Conservation (phyloP, 768 basidiomycete species). For the Tricholoma hemisulphureum region DNA sequence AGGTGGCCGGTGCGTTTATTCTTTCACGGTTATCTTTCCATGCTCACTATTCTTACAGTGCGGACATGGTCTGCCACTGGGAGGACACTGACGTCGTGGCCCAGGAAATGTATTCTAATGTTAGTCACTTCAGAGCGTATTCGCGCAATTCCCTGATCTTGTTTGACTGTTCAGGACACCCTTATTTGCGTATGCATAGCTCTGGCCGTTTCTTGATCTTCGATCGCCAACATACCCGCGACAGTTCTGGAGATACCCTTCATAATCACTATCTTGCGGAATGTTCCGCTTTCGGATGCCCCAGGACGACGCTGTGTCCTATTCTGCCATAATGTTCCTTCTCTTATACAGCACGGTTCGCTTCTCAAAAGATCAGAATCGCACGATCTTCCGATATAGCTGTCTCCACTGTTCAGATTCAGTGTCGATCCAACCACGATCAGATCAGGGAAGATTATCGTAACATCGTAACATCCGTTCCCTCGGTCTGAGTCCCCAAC, state of each 20-base stretch:
- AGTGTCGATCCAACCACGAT: slow-evolving; percentile 8
- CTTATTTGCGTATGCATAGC: slow-evolving; percentile 53
- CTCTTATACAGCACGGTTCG: slow-evolving; percentile 30
- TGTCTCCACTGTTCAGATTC: slow-evolving; percentile 5
- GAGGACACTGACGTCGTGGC: slow-evolving; percentile 79
- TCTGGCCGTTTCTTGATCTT: slow-evolving; percentile 41
- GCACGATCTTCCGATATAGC: slow-evolving; percentile 18
- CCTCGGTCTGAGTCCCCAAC: too few relatives aligned
- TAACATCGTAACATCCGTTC: background rate
- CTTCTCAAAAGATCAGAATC: slow-evolving; percentile 36
- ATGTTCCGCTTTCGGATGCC: slow-evolving; percentile 16
- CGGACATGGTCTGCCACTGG: slow-evolving; percentile 84
- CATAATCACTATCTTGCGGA: slow-evolving; percentile 17
- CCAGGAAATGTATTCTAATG: slow-evolving; percentile 78
- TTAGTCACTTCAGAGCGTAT: slow-evolving; percentile 38
- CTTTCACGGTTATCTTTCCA: slow-evolving; percentile 6
- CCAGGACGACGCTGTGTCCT: background rate
- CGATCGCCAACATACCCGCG: slow-evolving; percentile 15
- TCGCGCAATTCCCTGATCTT: slow-evolving; percentile 8
- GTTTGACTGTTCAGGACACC: slow-evolving; percentile 53
- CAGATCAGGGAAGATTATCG: slow-evolving; percentile 10
- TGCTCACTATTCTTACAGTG: slow-evolving; percentile 41
- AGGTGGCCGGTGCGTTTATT: slow-evolving; percentile 67
- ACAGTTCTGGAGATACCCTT: slow-evolving; percentile 23
- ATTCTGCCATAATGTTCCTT: slow-evolving; percentile 1